A percentile compares a stretch with the other conserved stretches of the same genome.
phyloP scores from a whole-genome alignment of 768 basidiomycete genomes.

The Lactarius hatsudake region DNA sequence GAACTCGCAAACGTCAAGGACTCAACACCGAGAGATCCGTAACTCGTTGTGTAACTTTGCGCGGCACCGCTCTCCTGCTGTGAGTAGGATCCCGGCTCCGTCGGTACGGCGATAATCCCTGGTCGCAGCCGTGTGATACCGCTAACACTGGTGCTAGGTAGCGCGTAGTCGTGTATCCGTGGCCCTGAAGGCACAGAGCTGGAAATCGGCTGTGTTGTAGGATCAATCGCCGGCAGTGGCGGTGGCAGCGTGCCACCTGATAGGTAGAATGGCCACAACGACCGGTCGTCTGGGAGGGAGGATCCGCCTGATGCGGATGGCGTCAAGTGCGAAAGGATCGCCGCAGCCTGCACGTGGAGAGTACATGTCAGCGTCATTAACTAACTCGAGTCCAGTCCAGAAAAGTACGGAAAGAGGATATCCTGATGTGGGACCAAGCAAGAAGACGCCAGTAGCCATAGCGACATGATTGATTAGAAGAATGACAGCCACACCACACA shows the following conservation, averaged over 20 bases:
- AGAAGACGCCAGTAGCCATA: conserved; percentile 10
- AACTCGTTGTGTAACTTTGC: conserved; percentile 31
- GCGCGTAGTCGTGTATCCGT: conserved; percentile 62
- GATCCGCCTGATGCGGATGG: conserved; percentile 60
- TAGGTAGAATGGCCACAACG: conserved; percentile 85
- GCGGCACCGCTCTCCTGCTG: conserved; percentile 2
- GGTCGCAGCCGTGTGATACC: conserved; percentile 60
- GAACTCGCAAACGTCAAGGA: conserved; percentile 31
- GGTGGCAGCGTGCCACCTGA: conserved; percentile 67
- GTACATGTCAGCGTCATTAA: neutral
- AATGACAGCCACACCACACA: conserved; percentile 36
- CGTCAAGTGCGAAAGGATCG: conserved; percentile 87
- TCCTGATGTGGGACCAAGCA: neutral
- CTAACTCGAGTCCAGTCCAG: too few relatives aligned
- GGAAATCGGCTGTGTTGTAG: conserved; percentile 38
- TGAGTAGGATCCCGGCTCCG: conserved; percentile 22
- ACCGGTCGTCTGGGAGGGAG: conserved; percentile 90
- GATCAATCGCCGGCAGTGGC: conserved; percentile 32
- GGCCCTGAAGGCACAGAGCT: conserved; percentile 62
- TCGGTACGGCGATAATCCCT: conserved; percentile 47
- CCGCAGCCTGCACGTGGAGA: conserved; percentile 64
- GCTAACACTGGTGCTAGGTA: conserved; percentile 40
- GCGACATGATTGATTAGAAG: conserved; percentile 7
- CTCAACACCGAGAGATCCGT: conserved; percentile 39
- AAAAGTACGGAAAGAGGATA: neutral